Evolutionary conservation across 768 basidiomycete genomes (phyloP).

Genomic region (Crucibulum laeve): DNA sequence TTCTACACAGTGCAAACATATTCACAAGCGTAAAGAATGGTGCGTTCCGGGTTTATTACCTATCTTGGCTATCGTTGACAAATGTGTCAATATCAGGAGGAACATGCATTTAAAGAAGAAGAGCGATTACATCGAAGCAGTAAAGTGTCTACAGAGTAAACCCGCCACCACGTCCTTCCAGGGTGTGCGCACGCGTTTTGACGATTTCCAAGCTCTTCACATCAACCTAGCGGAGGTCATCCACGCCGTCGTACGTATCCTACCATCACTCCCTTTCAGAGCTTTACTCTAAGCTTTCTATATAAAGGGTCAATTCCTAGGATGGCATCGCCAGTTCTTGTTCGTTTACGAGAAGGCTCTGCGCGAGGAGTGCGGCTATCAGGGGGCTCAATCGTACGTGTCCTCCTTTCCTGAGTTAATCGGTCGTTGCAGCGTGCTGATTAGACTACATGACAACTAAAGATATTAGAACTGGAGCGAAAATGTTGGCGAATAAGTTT

Average conservation of each 20-base stretch:
- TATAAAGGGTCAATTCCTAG: constrained; percentile 32
- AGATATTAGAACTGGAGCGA: constrained; percentile 34
- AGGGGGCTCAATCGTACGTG: constrained; percentile 28
- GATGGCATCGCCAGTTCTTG: constrained; percentile 31
- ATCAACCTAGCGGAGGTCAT: constrained; percentile 21
- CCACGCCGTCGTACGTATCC: constrained; percentile 26
- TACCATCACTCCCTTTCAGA: constrained; percentile 1
- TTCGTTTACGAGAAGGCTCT: constrained; percentile 26
- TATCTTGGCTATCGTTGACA: no score
- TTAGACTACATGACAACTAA: constrained; percentile 27
- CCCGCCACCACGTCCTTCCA: constrained; percentile 18
- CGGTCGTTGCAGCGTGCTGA: no score
- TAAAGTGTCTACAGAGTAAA: constrained; percentile 26
- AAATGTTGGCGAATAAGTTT: constrained; percentile 14
- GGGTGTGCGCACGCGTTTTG: constrained; percentile 26
- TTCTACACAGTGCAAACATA: no score
- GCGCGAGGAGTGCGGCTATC: constrained; percentile 29
- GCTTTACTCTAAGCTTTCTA: no score
- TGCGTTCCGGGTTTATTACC: no score
- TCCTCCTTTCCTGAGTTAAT: not conserved
- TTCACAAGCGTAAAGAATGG: no score
- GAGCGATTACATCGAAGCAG: constrained; percentile 24
- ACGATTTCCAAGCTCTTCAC: constrained; percentile 35
- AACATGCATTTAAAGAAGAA: constrained; percentile 20
- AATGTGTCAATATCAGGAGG: no score